Base-by-base conservation (phyloP, 805 yeast species). In the Metschnikowia colocasiae region DNA sequence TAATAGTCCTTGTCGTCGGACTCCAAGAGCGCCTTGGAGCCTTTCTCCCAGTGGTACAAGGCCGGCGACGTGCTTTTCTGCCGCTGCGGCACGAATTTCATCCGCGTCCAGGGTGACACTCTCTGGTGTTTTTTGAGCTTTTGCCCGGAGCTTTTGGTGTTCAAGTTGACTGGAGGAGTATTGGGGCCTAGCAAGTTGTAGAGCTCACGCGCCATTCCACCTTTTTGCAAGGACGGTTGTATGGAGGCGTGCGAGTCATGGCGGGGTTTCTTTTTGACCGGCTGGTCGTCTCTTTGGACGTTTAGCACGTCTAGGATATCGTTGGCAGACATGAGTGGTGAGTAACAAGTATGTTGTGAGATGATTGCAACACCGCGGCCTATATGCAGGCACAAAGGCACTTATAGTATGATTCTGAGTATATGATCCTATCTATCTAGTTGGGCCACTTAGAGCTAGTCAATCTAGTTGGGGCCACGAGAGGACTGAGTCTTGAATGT, bases 101-200 rank as follows among this genome's bases (percentile, higher is more conserved):
- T 76, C 65, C 80, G 73, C 1, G 80, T 76, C 99, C 99, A 94
- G 0, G 96, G 90, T 0, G 94, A 77, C 0, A 88, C 85, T 51
- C 81, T 84, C 16, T 78, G 73, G 48, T 80, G 80, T 55, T 81
- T 77, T 49, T 83, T 87, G 53, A 83, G 85, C 74, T 73, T n/a
- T 77, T 78, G n/a, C 13, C 51, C 51, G 78, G 47, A 53, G 33
- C 56, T 48, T 3, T 56, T 57, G 18, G 59, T 34, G 19, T 55
- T 54, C n/a, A 73, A 47, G 47, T 53, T 64, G n/a, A 71, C 79
- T 0, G 98, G 91, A 1, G 99, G 97, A 1, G 95, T 82, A 63
- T 89, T 89, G 33, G 94, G 91, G 4, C 99, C 99, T 34, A 94
- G 71, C 45, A 95, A 74, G 54, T 85, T 86, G 65, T 85, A 91